Base-by-base conservation (phyloP, 129 eudicot genomes). In the Ambrosia artemisiifolia region DNA sequence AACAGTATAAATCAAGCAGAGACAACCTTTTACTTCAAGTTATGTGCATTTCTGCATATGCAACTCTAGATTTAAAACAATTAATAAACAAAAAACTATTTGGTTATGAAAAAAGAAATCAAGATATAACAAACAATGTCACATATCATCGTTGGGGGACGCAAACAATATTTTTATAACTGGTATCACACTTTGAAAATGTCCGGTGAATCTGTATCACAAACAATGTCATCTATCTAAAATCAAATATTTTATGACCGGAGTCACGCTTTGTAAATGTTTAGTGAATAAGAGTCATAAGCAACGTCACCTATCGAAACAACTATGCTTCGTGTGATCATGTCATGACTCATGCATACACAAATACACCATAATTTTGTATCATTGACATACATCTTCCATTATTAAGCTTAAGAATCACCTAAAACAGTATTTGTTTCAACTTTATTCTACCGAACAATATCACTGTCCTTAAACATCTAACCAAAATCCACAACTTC, bases 1-100 rank as follows among this genome's bases (percentile, higher is more conserved):
- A 68, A 59, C 12, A 30, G 18, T 28, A 11, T 49, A 50, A 65
- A 17, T 64, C 36, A 74, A 38, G 36, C 49, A 63, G 2, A 54
- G 47, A 54, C 73, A 75, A 54, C 67, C 55, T 65, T 74, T 12
- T 62, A 65, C 34, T 28, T 64, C 30, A 56, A 56, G 60, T 67
- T 4, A 28, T 10, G 24, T 14, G 53, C 1, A 61, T 5, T 63
- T 30, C 60, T 4, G 20, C 34, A 5, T 32, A 11, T 17, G 33
- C 32, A 62, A 43, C 55, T n/a, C 24, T 36, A 50, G 42, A 74
- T 74, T 65, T 9, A 3, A 51, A 51, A 20, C 32, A 74, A 63
- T 50, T 71, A 50, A 50, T 36, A 46, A 9, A 18, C 60, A 33
- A 19, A 54, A 55, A 17, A 36, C 13, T 56, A 6, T 20, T 9